Base-by-base conservation (phyloP, 2,329 filamentous ascomycete genomes). In the Aspergillus alliaceus region DNA sequence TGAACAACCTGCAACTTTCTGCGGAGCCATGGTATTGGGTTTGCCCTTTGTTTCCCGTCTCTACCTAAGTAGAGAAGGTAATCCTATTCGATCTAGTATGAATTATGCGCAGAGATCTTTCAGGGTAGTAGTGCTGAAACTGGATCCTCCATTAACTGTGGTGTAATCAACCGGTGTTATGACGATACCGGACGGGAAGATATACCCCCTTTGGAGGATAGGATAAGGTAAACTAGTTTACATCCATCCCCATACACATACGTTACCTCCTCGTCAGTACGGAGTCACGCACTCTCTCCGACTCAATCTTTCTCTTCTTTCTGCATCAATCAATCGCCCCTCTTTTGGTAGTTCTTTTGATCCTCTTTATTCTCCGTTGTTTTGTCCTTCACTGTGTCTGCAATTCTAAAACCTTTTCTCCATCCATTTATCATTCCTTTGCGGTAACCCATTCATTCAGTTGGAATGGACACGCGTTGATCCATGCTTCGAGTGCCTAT, bases 401-500 rank as follows among this genome's bases (percentile, higher is more conserved):
- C 12, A 12, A 7, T 24, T 12, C 35, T 20, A 35, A 35, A 18
- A 9, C 35, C 2, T 12, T 39, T 22, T 22, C 8, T 20, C n/a
- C n/a, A n/a, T n/a, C 24, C 22, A 44, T 32, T 31, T 27, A 48
- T 48, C 44, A 48, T 48, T 48, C 44, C 44, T 48, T 48, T 31
- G 9, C 11, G 18, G n/a, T 29, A 14, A 29, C 22, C 42, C 42
- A 29, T 32, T 48, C 44, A 47, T 47, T 47, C 44, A 20, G 44
- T 27, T 25, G 47, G 62, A 64, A 64, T 64, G 63, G 50, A 61
- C 51, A 61, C 62, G 58, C 59, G 59, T 64, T 66, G 61, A 64
- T 57, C 59, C 59, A 61, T 61, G 57, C 58, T 57, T 57, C 47
- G 24, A 46, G 32, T 39, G 37, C 51, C 55, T 37, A 46, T 57